Percentiles rank a stretch among this genome's conserved stretches.
These are phyloP conservation scores for Oryza brachyantha DNA, from an alignment of 176 grass and related monocot genomes.

Conservation along the genomic window DNA sequence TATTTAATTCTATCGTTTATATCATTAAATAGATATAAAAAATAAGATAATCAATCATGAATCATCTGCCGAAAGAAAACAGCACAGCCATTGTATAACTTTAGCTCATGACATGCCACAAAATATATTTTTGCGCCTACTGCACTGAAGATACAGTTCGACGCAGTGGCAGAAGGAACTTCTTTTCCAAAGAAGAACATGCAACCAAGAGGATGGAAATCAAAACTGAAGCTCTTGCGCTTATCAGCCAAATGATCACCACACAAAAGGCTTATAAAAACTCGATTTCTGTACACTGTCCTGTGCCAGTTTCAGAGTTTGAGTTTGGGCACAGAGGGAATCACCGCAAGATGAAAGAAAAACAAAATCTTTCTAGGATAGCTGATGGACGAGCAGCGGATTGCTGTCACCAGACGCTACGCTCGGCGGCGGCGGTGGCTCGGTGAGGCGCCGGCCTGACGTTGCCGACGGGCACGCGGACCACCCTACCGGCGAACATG, in stretches of 20 bases:
- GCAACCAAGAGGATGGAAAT: not conserved
- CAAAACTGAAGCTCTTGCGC: not conserved
- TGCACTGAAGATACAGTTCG: not conserved
- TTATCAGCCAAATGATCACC: not conserved
- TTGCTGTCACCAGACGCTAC: not conserved
- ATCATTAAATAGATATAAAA: no score
- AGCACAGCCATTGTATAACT: no score
- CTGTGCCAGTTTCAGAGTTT: not conserved
- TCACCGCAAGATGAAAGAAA: not conserved
- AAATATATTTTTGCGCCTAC: not conserved
- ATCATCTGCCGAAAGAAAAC: no score
- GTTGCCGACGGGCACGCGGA: not conserved
- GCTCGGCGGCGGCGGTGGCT: no score
- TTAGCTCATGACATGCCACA: not conserved
- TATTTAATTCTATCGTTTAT: no score
- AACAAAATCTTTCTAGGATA: no score
- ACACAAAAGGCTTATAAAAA: not conserved
- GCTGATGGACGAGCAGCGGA: no score
- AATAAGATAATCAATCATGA: no score
- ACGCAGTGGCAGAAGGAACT: no score
- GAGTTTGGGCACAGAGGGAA: not conserved
- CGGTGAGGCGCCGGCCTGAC: not conserved
- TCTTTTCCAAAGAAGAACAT: not conserved
- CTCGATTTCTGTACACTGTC: not conserved
- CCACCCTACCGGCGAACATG: constrained; percentile 35